Evolutionary conservation across 768 basidiomycete genomes (phyloP).

Genomic region (Pleurotus tuber-regium): DNA sequence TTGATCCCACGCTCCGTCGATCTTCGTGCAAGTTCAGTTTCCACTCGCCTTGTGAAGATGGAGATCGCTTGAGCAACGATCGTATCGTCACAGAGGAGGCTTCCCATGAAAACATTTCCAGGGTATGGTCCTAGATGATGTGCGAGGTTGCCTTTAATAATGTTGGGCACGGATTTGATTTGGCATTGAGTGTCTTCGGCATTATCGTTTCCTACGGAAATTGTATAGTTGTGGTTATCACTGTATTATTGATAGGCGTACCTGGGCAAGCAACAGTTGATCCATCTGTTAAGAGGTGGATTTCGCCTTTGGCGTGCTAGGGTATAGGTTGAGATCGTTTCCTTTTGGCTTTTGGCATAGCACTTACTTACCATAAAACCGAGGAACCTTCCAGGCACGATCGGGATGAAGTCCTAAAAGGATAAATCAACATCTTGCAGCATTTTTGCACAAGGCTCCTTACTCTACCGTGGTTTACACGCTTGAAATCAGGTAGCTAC

Average conservation of each 20-base stretch:
- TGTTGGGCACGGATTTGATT: slow-evolving; percentile 40
- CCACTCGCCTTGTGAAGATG: background rate
- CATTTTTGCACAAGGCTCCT: slow-evolving; percentile 1
- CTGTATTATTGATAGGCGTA: slow-evolving; percentile 12
- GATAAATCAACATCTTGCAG: background rate
- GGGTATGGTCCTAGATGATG: slow-evolving; percentile 40
- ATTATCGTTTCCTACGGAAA: slow-evolving; percentile 41
- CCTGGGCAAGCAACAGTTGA: slow-evolving; percentile 36
- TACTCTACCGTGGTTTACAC: slow-evolving; percentile 25
- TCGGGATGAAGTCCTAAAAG: slow-evolving; percentile 37
- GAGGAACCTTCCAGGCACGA: slow-evolving; percentile 41
- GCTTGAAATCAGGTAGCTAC: slow-evolving; percentile 23
- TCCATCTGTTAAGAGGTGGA: slow-evolving; percentile 16
- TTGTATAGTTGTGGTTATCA: background rate
- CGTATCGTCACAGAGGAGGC: slow-evolving; percentile 8
- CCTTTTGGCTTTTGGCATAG: slow-evolving; percentile 21
- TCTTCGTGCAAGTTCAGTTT: background rate
- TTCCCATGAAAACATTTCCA: slow-evolving; percentile 2
- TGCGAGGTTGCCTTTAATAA: slow-evolving; percentile 37
- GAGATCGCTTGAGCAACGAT: slow-evolving; percentile 1
- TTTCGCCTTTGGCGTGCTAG: slow-evolving; percentile 3
- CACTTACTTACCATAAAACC: slow-evolving; percentile 42
- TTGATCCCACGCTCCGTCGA: background rate
- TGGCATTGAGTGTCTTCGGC: slow-evolving; percentile 41
- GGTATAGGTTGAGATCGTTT: background rate